These are phyloP conservation scores for Zygoascus bituminiphila DNA, from an alignment of 805 yeast genomes.

Conservation along the genomic window DNA sequence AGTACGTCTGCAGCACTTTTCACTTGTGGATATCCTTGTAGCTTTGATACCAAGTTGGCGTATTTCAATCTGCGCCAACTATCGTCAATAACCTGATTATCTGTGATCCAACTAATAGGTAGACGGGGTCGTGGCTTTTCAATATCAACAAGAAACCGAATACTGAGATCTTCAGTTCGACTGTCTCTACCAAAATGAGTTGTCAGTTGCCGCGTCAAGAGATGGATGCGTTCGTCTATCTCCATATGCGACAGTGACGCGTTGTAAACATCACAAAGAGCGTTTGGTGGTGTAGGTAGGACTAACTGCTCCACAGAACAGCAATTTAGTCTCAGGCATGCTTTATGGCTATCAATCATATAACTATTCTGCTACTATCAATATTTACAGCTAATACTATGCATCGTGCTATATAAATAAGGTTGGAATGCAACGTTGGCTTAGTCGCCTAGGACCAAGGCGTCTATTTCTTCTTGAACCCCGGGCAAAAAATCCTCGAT, in stretches of 20 bases:
- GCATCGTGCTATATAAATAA: no score
- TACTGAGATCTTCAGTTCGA: not conserved
- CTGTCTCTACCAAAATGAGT: not conserved
- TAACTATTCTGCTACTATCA: not conserved
- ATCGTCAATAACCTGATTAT: not conserved
- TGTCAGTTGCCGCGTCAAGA: not conserved
- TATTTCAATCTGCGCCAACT: not conserved
- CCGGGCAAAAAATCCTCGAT: not conserved
- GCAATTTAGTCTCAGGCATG: no score
- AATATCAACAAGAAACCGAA: not conserved
- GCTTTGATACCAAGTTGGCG: not conserved
- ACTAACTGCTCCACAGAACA: not conserved
- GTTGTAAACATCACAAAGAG: not conserved
- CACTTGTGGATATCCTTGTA: not conserved
- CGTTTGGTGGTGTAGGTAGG: not conserved
- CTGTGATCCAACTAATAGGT: not conserved
- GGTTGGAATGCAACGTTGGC: not conserved
- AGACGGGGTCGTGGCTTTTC: not conserved
- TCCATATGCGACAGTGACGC: constrained; percentile 1
- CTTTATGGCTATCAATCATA: no score
- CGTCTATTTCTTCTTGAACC: not conserved
- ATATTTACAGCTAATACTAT: no score
- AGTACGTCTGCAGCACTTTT: not conserved
- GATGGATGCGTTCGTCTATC: not conserved
- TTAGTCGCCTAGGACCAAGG: not conserved